Conservation (phyloP, 805 yeast genomes). For the Candida boleticola region DNA sequence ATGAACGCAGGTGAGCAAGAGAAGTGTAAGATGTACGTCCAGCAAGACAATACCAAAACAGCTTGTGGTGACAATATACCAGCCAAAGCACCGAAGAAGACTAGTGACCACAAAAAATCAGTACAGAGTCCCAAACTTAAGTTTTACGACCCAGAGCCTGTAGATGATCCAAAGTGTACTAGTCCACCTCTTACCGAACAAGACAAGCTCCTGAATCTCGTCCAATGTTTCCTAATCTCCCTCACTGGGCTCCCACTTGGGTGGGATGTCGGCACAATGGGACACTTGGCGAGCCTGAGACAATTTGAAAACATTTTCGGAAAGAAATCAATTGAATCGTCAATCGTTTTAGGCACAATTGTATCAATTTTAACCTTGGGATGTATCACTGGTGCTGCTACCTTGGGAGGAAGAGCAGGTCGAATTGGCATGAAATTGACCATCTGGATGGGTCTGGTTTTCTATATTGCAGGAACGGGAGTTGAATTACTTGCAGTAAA, state of each 20-base stretch:
- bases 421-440: conserved; percentile 13
- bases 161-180: not conserved
- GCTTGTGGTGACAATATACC: no score
- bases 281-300: conserved; percentile 12
- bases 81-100: no score
- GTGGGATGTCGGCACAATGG: conserved; percentile 26
- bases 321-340: conserved; percentile 1
- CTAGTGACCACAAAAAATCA: no score
- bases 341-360: conserved; percentile 16
- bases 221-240: not conserved
- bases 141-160: conserved; percentile 1
- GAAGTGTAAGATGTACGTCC: no score
- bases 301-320: conserved; percentile 10
- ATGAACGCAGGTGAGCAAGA: no score
- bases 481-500: conserved; percentile 11
- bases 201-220: conserved; percentile 6
- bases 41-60: no score
- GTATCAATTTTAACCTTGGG: conserved; percentile 26
- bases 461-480: conserved; percentile 18
- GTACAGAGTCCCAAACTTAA: not conserved
- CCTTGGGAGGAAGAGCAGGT: conserved; percentile 8
- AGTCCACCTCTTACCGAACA: not conserved
- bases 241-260: conserved; percentile 20
- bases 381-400: conserved; percentile 18
- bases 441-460: conserved; percentile 9